Base-by-base conservation (phyloP, 2,329 filamentous ascomycete genomes). In the Chaetomium globosum region DNA sequence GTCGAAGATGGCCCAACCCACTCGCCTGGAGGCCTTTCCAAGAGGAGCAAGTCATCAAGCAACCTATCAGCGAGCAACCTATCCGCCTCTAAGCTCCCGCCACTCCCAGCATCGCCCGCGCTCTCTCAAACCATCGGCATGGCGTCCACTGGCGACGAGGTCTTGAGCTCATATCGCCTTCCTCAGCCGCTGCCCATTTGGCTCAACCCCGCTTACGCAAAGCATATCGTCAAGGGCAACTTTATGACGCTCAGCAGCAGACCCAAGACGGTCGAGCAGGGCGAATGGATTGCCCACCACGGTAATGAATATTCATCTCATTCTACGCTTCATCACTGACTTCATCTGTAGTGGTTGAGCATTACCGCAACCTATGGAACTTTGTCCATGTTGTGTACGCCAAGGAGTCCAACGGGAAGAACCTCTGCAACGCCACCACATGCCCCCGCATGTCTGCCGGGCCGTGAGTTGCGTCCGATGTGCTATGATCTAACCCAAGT, bases 391-490 rank as follows among this genome's bases (percentile, higher is more conserved):
- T 93, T 49, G 87, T 94, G 70, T 89, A 92, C 73, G 89, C 92
- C 73, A 85, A 88, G 69, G 91, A 93, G 75, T 85, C 87, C 57
- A 84, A 87, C 65, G 87, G 88, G 28, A 82, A 81, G 66, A 85
- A 87, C 10, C 87, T 94, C 71, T 96, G 92, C 81, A 94, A 93
- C 75, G 81, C 89, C 65, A 85, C 85, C 67, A 87, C 85, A 51
- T 96, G 92, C 74, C 91, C 92, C 53, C 90, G 89, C 63, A 96
- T 96, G 92, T 91, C 90, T 67, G 92, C 92, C 73, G 91, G 91
- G 74, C 83, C 86, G 91, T 93, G 82, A 81, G 89, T 30, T 16
- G 30, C 51, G 16, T 51, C 23, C 26, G 10, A 9, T 43, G 21
- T 10, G 39, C 26, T 31, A 23, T 13, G 28, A 13, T 21, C 12